These are phyloP conservation scores for Kwoniella sp. DNA, from an alignment of 768 basidiomycete genomes.

Conservation along the genomic window DNA sequence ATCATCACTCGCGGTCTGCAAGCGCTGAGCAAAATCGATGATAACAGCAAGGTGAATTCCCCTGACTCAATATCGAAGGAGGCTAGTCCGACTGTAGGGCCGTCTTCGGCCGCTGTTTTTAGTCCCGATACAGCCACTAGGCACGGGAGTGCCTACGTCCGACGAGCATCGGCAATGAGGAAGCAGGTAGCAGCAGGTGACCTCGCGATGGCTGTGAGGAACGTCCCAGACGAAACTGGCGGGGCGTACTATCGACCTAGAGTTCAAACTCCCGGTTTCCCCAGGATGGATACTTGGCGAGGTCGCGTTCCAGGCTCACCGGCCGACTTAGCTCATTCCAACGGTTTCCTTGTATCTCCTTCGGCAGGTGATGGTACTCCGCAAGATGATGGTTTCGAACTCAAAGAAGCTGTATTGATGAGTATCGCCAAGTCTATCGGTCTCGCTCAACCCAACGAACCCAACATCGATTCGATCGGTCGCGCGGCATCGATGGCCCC, in stretches of 20 bases:
- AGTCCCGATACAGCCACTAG: conserved; percentile 40
- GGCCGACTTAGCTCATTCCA: conserved; percentile 22
- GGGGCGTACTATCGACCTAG: conserved; percentile 51
- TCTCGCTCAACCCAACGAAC: conserved; percentile 73
- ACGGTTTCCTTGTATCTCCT: conserved; percentile 23
- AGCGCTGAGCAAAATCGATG: conserved; percentile 20
- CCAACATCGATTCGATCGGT: conserved; percentile 26
- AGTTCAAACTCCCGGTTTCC: conserved; percentile 49
- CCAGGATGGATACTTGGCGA: conserved; percentile 52
- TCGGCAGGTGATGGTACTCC: conserved; percentile 13
- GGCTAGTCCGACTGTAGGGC: conserved; percentile 1
- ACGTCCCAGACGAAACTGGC: conserved; percentile 31
- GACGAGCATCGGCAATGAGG: conserved; percentile 39
- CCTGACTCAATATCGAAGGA: background rate
- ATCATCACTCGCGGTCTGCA: conserved; percentile 10
- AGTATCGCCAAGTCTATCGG: conserved; percentile 98
- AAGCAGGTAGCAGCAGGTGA: conserved; percentile 57
- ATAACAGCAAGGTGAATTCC: background rate
- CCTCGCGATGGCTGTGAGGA: conserved; percentile 55
- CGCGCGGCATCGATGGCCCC: conserved; percentile 36
- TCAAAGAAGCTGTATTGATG: conserved; percentile 95
- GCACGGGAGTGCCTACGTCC: conserved; percentile 29
- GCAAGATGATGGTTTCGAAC: conserved; percentile 64
- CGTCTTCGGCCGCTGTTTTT: conserved; percentile 26
- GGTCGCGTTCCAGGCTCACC: conserved; percentile 36